Percentiles rank a stretch among this genome's conserved stretches.
Conservation (phyloP, 1,284 basidiomycete genomes). For the Schizophyllum amplum region DNA sequence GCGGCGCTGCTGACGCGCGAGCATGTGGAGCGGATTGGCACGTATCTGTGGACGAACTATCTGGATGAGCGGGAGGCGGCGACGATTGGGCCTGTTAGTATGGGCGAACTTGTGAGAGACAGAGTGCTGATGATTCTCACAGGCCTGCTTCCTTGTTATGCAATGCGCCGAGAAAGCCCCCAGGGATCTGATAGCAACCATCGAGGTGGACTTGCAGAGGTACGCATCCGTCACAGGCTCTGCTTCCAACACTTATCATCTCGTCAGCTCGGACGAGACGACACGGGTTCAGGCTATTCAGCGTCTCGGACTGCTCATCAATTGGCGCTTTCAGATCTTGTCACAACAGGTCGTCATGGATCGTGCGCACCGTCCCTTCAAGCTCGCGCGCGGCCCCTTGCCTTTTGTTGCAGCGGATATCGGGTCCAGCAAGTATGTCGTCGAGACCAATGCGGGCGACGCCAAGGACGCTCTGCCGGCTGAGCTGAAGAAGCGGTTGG, state of each 20-base stretch:
- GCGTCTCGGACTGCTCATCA: conserved; percentile 44
- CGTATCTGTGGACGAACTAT: conserved; percentile 48
- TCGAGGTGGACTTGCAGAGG: conserved; percentile 53
- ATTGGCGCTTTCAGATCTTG: conserved; percentile 60
- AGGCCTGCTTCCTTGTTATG: conserved; percentile 66
- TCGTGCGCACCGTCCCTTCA: conserved; percentile 56
- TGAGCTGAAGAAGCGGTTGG: conserved; percentile 53
- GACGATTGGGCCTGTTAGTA: conserved; percentile 23
- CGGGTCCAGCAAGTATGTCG: conserved; percentile 48
- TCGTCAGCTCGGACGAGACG: conserved; percentile 34
- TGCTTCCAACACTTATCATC: neutral
- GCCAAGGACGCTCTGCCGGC: conserved; percentile 45
- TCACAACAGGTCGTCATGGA: conserved; percentile 54
- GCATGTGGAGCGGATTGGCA: conserved; percentile 41
- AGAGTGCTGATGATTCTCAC: neutral
- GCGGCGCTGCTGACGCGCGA: conserved; percentile 41
- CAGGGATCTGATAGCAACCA: conserved; percentile 33
- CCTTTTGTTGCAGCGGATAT: conserved; percentile 66
- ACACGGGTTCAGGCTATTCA: conserved; percentile 42
- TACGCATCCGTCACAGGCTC: conserved; percentile 19
- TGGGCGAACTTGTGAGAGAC: too few species aligned
- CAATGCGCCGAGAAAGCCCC: conserved; percentile 60
- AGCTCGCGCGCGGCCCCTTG: conserved; percentile 52
- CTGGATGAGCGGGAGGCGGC: conserved; percentile 34
- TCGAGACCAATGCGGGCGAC: conserved; percentile 44